Evolutionary conservation across 1,139 yeast species (phyloP).

Genomic region (Scheffersomyces titani): DNA sequence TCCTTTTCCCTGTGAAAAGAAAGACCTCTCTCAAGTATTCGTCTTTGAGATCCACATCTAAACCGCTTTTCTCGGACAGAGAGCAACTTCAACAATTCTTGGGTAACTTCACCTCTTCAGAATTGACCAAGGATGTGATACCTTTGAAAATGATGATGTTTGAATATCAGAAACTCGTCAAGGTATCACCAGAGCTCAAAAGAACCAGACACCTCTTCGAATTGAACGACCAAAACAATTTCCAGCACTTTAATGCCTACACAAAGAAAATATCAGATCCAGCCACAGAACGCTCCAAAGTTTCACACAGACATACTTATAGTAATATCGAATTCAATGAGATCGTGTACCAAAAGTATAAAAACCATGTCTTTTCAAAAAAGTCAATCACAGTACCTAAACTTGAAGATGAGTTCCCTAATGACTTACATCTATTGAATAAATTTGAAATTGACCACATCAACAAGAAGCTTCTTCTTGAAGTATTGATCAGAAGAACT

Average conservation of each 20-base stretch:
- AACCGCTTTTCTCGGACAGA: constrained; percentile 25
- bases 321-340: constrained; percentile 9
- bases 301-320: constrained; percentile 8
- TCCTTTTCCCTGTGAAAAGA: constrained; percentile 38
- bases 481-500: constrained; percentile 41
- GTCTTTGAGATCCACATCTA: constrained; percentile 13
- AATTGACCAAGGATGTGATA: constrained; percentile 27
- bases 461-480: constrained; percentile 36
- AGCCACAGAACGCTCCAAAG: constrained; percentile 14
- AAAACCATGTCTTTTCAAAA: constrained; percentile 28
- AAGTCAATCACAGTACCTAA: constrained; percentile 16
- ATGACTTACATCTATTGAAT: constrained; percentile 24
- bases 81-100: constrained; percentile 30
- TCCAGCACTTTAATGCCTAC: constrained; percentile 1
- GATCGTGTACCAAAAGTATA: constrained; percentile 23
- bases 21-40: constrained; percentile 34
- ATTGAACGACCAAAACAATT: constrained; percentile 1
- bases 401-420: constrained; percentile 33
- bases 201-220: constrained; percentile 7
- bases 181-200: constrained; percentile 24
- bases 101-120: constrained; percentile 21
- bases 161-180: constrained; percentile 19
- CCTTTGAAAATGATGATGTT: constrained; percentile 32
- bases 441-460: constrained; percentile 28
- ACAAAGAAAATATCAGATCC: constrained; percentile 17